A percentile compares a stretch with the other conserved stretches of the same genome.
These are phyloP conservation scores for Pythium apleroticum DNA, from an alignment of 352 stramenopile genomes.

Conservation along the genomic window DNA sequence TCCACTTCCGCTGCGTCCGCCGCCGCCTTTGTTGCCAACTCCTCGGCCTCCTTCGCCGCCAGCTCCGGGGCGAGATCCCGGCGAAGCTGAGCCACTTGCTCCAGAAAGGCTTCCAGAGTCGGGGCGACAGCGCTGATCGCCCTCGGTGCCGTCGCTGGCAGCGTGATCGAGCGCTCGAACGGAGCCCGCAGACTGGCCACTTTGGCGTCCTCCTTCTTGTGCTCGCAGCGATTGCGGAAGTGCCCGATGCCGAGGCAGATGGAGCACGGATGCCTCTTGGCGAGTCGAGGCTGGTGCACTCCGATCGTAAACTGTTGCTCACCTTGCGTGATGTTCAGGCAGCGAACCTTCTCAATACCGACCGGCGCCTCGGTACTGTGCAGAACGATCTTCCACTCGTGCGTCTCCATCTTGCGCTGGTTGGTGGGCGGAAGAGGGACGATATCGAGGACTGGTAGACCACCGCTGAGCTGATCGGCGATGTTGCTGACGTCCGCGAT, in stretches of 20 bases:
- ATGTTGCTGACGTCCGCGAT: background rate
- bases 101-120: background rate
- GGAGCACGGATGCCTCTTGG: background rate
- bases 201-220: background rate
- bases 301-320: background rate
- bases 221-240: background rate
- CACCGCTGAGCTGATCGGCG: background rate
- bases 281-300: background rate
- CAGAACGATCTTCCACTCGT: background rate
- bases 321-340: background rate
- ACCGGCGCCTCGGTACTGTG: background rate
- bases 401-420: background rate
- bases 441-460: background rate
- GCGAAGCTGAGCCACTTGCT: background rate
- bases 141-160: background rate
- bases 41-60: no score
- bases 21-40: background rate
- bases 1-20: background rate
- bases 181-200: background rate
- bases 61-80: background rate
- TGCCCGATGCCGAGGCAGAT: background rate
- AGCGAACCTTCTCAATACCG: background rate
- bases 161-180: background rate
- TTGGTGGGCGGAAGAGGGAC: background rate
- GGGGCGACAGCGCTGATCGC: no score